These are phyloP conservation scores for Biscogniauxia marginata DNA, from an alignment of 2,329 filamentous ascomycete genomes.

Conservation along the genomic window DNA sequence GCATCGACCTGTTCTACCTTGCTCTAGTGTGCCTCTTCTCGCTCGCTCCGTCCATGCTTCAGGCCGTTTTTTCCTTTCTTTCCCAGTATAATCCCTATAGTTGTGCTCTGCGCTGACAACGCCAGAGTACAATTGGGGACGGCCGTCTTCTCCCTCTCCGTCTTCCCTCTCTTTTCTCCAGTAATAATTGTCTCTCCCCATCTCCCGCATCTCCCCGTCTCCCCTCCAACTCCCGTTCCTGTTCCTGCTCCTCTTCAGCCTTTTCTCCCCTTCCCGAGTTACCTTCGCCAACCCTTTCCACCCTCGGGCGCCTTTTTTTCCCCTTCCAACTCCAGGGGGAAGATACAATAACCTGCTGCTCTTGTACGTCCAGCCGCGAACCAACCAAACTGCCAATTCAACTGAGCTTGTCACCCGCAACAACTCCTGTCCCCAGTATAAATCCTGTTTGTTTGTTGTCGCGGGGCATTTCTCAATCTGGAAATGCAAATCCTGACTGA, in stretches of 20 bases:
- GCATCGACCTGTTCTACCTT: constrained; percentile 3
- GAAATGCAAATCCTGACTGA: background rate
- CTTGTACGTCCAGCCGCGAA: background rate
- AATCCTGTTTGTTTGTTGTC: background rate
- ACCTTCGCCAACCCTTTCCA: background rate
- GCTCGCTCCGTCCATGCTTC: background rate
- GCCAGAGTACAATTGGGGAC: background rate
- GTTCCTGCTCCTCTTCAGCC: background rate
- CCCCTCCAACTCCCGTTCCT: background rate
- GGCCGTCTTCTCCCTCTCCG: background rate
- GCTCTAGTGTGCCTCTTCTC: background rate
- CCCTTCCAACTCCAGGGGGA: background rate
- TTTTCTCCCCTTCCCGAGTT: background rate
- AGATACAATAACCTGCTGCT: background rate
- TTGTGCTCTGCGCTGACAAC: background rate
- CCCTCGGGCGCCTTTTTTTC: background rate
- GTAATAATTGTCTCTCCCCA: background rate
- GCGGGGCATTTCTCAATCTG: background rate
- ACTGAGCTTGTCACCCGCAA: too few relatives aligned
- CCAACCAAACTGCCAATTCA: background rate
- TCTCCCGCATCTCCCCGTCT: background rate
- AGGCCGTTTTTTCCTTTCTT: background rate
- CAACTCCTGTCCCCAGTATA: background rate
- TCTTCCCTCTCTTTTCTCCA: background rate
- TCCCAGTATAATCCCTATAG: background rate